Evolutionary conservation across 2,329 filamentous ascomycete species (phyloP).

Genomic region (Chrysosporium keratinophilum): DNA sequence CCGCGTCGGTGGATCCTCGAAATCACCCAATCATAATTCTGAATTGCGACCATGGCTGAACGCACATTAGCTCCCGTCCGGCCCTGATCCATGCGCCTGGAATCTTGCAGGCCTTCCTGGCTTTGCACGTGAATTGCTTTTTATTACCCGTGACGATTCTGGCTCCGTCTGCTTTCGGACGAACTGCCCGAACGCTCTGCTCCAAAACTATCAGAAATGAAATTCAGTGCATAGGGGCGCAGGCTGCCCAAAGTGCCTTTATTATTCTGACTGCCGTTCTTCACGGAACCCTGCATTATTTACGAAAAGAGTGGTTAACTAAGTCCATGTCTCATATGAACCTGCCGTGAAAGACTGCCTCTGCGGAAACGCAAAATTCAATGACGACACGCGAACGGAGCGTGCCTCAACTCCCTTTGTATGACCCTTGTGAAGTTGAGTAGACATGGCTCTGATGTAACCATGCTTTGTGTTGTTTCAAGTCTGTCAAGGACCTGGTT

Average conservation of each 20-base stretch:
- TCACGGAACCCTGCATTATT: not conserved
- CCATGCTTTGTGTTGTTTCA: no score
- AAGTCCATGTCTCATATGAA: not conserved
- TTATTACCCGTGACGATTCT: not conserved
- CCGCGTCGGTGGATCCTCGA: not conserved
- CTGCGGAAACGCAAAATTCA: no score
- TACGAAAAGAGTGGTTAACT: not conserved
- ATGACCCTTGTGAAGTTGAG: no score
- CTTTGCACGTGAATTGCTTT: not conserved
- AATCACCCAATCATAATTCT: not conserved
- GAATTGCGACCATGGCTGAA: not conserved
- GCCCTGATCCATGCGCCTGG: no score
- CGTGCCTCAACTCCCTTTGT: no score
- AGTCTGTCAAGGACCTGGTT: not conserved
- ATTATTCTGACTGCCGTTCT: not conserved
- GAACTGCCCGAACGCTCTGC: not conserved
- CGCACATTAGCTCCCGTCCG: no score
- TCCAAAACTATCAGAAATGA: not conserved
- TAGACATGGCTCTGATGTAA: no score
- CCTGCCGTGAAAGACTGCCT: no score
- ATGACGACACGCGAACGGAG: no score
- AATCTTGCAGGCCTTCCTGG: no score
- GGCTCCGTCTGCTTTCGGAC: not conserved
- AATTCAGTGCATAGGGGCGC: not conserved
- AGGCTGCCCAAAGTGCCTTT: not conserved